A percentile compares a stretch with the other conserved stretches of the same genome.
Evolutionary conservation across 805 yeast genomes (phyloP).

Genomic region (Wickerhamiella hasegawae): DNA sequence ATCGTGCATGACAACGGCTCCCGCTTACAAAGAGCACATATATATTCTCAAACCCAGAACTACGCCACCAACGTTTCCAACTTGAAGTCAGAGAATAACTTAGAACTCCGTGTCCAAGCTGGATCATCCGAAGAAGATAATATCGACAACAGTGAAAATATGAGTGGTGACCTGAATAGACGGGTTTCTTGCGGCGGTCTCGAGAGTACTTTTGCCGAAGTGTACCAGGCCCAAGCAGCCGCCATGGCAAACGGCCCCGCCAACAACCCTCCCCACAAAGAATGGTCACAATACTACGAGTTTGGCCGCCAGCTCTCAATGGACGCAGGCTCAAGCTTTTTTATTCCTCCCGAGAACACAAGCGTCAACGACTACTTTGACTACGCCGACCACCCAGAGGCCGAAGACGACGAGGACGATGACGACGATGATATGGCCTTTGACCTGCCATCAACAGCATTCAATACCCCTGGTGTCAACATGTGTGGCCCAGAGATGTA

Average conservation of each 20-base stretch:
- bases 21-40: too few species aligned
- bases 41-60: background rate
- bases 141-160: background rate
- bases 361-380: constrained; percentile 1
- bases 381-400: constrained; percentile 7
- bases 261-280: background rate
- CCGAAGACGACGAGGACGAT: constrained; percentile 14
- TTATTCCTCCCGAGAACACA: background rate
- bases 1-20: background rate
- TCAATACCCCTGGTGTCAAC: background rate
- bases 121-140: background rate
- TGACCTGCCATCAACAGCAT: background rate
- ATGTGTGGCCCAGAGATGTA: too few species aligned
- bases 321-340: background rate
- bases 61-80: background rate
- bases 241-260: too few species aligned
- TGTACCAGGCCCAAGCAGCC: too few species aligned
- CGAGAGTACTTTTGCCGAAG: background rate
- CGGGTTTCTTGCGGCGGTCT: background rate
- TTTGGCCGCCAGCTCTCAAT: background rate
- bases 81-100: background rate
- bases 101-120: too few species aligned
- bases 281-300: background rate
- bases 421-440: constrained; percentile 12
- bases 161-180: background rate